Conservation (phyloP, 2,329 filamentous ascomycete genomes). For the Diaporthe ampelina region DNA sequence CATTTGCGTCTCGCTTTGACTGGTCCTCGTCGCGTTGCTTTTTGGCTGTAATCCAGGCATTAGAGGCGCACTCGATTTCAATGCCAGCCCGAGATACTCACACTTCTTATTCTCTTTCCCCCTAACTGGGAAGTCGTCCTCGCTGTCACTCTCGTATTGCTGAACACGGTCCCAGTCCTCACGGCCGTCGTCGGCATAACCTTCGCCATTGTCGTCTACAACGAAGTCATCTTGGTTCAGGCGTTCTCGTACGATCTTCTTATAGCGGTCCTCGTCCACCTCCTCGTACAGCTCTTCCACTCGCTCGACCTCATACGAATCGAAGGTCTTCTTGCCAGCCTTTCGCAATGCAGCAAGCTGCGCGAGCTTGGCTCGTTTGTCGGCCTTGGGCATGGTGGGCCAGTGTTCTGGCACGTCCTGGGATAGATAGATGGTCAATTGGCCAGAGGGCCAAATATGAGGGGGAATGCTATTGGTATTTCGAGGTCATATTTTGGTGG, state of each 20-base stretch:
- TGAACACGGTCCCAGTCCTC: conserved; percentile 90
- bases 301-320: conserved; percentile 88
- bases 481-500: conserved; percentile 33
- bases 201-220: conserved; percentile 97
- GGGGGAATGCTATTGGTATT: conserved; percentile 18
- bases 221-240: conserved; percentile 97
- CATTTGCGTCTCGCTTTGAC: conserved; percentile 86
- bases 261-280: conserved; percentile 97
- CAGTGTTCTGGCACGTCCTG: conserved; percentile 3
- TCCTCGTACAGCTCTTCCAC: conserved; percentile 92
- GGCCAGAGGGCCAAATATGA: conserved; percentile 16
- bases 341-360: conserved; percentile 88
- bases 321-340: conserved; percentile 91
- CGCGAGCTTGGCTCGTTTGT: conserved; percentile 71
- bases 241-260: conserved; percentile 90
- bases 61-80: background rate
- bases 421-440: conserved; percentile 7
- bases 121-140: conserved; percentile 69
- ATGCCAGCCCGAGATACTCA: conserved; percentile 48
- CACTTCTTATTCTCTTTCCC: conserved; percentile 66
- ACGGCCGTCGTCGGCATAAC: conserved; percentile 95
- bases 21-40: conserved; percentile 90
- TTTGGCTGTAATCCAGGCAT: conserved; percentile 71
- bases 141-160: conserved; percentile 80
- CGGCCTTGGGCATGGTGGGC: conserved; percentile 58